Conservation (phyloP, 192 early-diverging fungal species). For the Rhizoclosmatium globosum region DNA sequence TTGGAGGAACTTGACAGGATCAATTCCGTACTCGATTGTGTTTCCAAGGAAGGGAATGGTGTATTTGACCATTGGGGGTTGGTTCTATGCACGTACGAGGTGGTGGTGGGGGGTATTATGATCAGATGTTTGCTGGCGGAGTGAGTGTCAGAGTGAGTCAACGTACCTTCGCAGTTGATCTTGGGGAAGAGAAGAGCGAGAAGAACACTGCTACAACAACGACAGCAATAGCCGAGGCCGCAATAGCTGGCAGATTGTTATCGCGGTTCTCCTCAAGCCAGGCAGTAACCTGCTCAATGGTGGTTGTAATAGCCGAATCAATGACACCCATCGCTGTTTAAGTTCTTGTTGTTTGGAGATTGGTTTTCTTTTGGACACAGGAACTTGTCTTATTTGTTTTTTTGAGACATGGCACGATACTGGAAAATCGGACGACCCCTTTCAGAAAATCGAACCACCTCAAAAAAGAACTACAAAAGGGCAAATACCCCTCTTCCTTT, state of each 20-base stretch:
- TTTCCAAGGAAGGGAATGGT: constrained; percentile 89
- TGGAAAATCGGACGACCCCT: not conserved
- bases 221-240: constrained; percentile 28
- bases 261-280: constrained; percentile 8
- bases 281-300: not conserved
- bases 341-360: not conserved
- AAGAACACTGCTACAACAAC: constrained; percentile 26
- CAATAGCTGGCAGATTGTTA: constrained; percentile 13
- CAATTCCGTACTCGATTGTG: constrained; percentile 85
- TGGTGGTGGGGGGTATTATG: not conserved
- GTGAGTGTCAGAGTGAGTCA: not conserved
- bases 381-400: not conserved
- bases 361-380: constrained; percentile 3
- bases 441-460: not conserved
- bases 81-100: constrained; percentile 1
- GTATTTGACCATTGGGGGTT: constrained; percentile 62
- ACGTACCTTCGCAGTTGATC: constrained; percentile 6
- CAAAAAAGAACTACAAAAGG: not conserved
- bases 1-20: constrained; percentile 87
- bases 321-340: constrained; percentile 40
- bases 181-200: constrained; percentile 10
- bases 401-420: not conserved
- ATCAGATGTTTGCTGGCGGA: not conserved
- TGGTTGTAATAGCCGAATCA: constrained; percentile 11
- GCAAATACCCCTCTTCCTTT: not conserved